Percentiles rank a stretch among this genome's conserved stretches.
phyloP scores from a whole-genome alignment of 2,329 filamentous ascomycete genomes.

The Xylogone sp. region DNA sequence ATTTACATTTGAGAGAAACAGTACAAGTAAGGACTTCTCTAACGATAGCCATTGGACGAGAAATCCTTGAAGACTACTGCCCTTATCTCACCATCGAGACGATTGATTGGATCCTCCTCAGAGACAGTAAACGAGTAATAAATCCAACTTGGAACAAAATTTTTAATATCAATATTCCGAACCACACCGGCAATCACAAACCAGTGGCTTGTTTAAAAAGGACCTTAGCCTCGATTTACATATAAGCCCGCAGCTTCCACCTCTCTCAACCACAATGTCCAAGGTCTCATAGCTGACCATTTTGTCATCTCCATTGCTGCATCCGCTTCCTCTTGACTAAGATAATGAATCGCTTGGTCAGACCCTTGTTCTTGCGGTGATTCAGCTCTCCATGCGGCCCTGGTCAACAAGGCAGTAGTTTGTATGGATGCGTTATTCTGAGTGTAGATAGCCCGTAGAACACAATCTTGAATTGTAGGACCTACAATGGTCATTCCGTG shows the following conservation, averaged over 20 bases:
- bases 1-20: no score
- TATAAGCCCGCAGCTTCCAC: conserved; percentile 20
- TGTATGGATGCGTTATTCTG: conserved; percentile 37
- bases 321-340: conserved; percentile 13
- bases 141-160: no score
- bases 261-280: conserved; percentile 23
- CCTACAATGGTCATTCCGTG: conserved; percentile 38
- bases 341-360: conserved; percentile 1
- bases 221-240: conserved; percentile 7
- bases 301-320: conserved; percentile 21
- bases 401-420: conserved; percentile 29
- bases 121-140: no score
- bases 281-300: conserved; percentile 19
- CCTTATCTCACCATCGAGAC: no score
- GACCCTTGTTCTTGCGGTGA: not conserved
- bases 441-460: conserved; percentile 39
- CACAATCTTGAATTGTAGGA: conserved; percentile 31
- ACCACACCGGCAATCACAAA: no score
- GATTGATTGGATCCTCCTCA: no score
- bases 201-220: no score
- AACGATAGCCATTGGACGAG: no score
- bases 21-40: no score
- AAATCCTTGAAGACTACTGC: no score
- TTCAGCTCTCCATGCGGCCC: not conserved
- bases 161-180: no score